Evolutionary conservation across 495 filamentous ascomycete species (phyloP).

Genomic region (Xylaria scruposa): DNA sequence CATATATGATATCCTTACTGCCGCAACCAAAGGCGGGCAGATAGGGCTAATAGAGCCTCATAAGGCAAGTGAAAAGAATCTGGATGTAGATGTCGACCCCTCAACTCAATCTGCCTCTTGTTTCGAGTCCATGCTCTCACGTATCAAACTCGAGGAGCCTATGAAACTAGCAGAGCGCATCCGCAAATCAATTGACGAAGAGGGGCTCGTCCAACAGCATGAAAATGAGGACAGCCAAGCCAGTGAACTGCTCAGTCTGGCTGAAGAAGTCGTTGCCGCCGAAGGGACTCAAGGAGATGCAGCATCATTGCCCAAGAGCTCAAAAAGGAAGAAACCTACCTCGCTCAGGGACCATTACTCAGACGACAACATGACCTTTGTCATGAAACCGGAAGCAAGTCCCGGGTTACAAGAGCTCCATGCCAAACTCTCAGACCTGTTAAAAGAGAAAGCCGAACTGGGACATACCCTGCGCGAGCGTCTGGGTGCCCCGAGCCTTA

Average conservation of each 20-base stretch:
- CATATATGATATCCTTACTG: slow-evolving; percentile 56
- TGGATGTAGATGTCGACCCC: slow-evolving; percentile 5
- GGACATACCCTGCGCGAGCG: slow-evolving; percentile 61
- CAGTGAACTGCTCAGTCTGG: slow-evolving; percentile 69
- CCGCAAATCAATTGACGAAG: slow-evolving; percentile 85
- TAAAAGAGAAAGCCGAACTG: slow-evolving; percentile 63
- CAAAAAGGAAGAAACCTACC: slow-evolving; percentile 47
- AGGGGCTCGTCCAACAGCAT: slow-evolving; percentile 81
- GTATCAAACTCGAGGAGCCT: slow-evolving; percentile 74
- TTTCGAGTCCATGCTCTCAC: slow-evolving; percentile 61
- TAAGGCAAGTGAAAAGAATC: neutral
- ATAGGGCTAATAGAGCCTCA: neutral
- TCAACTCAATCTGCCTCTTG: slow-evolving; percentile 32
- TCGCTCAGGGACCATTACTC: slow-evolving; percentile 58
- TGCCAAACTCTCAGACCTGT: slow-evolving; percentile 62
- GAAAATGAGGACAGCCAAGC: slow-evolving; percentile 74
- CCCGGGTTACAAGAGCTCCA: slow-evolving; percentile 69
- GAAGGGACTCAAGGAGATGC: slow-evolving; percentile 59
- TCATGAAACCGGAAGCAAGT: slow-evolving; percentile 83
- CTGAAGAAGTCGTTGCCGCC: slow-evolving; percentile 66
- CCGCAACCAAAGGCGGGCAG: neutral
- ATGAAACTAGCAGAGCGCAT: slow-evolving; percentile 73
- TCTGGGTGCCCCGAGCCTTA: slow-evolving; percentile 64
- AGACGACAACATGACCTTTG: slow-evolving; percentile 70
- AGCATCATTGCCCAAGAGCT: slow-evolving; percentile 48